Evolutionary conservation across 139 green algal species (phyloP).

Genomic region (Asterochloris sp.): DNA sequence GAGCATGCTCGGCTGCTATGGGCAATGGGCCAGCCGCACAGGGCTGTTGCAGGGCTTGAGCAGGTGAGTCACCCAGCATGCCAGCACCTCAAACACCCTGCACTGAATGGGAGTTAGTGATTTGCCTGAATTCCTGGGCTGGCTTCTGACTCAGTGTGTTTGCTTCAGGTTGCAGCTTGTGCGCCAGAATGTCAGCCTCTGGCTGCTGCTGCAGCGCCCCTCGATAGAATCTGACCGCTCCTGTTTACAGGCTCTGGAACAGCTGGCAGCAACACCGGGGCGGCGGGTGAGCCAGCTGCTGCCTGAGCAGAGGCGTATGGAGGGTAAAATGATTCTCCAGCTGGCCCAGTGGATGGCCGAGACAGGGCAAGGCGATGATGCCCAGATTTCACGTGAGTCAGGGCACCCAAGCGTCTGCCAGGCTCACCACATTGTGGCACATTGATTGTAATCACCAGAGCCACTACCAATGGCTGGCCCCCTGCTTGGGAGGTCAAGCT

Average conservation of each 20-base stretch:
- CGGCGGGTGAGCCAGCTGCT: background rate
- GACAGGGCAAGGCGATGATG: constrained; percentile 69
- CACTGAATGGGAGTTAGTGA: no score
- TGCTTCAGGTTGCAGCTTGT: no score
- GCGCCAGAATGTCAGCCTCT: no score
- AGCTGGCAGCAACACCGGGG: constrained; percentile 4
- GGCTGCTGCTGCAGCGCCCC: no score
- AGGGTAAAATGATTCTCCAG: constrained; percentile 59
- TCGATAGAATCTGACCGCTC: no score
- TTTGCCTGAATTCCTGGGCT: no score
- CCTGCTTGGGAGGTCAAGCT: no score
- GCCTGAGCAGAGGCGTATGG: constrained; percentile 8
- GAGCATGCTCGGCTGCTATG: constrained; percentile 87
- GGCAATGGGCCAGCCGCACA: constrained; percentile 58
- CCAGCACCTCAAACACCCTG: background rate
- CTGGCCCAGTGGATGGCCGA: constrained; percentile 73
- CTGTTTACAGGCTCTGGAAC: background rate
- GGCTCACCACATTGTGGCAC: no score
- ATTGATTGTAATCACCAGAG: no score
- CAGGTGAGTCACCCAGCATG: constrained; percentile 13
- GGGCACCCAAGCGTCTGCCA: background rate
- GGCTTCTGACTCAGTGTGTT: no score
- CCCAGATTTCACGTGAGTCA: constrained; percentile 52
- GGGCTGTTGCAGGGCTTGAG: constrained; percentile 44
- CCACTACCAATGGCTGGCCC: no score